Base-by-base conservation (phyloP, 2,329 filamentous ascomycete species). In the Pezicula rhizophila region DNA sequence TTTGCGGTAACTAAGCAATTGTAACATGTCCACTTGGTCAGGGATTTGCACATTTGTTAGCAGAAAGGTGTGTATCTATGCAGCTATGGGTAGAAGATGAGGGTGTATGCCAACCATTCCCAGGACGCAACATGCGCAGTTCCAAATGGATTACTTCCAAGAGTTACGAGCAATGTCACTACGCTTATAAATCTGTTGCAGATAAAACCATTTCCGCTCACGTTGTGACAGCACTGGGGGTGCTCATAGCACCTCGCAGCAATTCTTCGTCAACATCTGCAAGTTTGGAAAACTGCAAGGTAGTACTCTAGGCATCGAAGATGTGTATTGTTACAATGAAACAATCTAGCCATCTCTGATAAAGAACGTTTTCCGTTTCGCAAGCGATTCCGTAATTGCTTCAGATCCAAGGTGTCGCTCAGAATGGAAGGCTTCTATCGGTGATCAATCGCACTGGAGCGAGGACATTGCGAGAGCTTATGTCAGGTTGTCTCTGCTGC, bases 171-270 rank as follows among this genome's bases (percentile, higher is more conserved):
- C 41, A 49, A 63, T 14, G 71, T 72, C 18, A 63, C 71, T 28
- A 64, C 61, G 11, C 64, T 78, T 37, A 67, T 78, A 47, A 54
- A 64, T 3, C 65, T 76, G 7, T 80, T 60, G 50, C 57, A 26
- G 68, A 68, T 52, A 79, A 79, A 63, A 75, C 75, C 2, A 74
- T 80, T 52, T 64, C 62, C 8, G 62, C 74, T 1, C 61, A 63
- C 25, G 77, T 78, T 46, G 68, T 80, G 3, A 71, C 75, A 2
- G 76, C 78, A 1, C 70, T 81, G 1, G 56, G 2, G 78, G 78
- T 46, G 76, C 78, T 0, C 78, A 81, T 60, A 71, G 71, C 3
- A 66, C 70, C 7, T 70, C 72, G 7, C 69, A 66, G 53, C 76
- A 80, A 55, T 68, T 66, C 47, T 71, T 71, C 51, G 68, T 72